Evolutionary conservation across 2,329 filamentous ascomycete genomes (phyloP).

Genomic region (Clarireedia hainanense): DNA sequence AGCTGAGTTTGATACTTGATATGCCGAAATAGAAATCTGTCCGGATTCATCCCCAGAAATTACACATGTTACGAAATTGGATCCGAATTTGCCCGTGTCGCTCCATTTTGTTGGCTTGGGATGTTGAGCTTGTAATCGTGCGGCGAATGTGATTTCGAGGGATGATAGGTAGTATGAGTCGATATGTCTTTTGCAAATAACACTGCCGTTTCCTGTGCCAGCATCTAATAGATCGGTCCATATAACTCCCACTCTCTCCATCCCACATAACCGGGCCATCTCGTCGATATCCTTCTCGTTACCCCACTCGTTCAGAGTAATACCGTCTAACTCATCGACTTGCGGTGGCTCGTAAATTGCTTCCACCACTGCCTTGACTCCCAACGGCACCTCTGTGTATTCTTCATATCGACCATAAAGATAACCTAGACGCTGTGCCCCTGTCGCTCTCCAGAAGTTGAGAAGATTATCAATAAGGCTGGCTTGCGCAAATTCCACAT

Average conservation of each 20-base stretch:
- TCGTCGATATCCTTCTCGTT: slow-evolving; percentile 76
- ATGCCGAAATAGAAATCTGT: slow-evolving; percentile 81
- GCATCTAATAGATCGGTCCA: slow-evolving; percentile 88
- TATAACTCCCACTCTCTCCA: slow-evolving; percentile 85
- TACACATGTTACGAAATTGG: slow-evolving; percentile 94
- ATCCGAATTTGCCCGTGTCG: slow-evolving; percentile 87
- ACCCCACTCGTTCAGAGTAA: slow-evolving; percentile 77
- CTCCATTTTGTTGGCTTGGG: slow-evolving; percentile 95
- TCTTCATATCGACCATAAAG: slow-evolving; percentile 87
- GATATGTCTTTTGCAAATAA: slow-evolving; percentile 89
- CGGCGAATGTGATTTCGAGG: slow-evolving; percentile 82
- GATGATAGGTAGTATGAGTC: slow-evolving; percentile 90
- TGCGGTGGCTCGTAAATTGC: slow-evolving; percentile 97
- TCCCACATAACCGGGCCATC: slow-evolving; percentile 71
- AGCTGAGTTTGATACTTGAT: slow-evolving; percentile 90
- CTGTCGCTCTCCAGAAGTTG: slow-evolving; percentile 84
- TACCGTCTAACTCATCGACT: slow-evolving; percentile 77
- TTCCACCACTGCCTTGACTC: slow-evolving; percentile 91
- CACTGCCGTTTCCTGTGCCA: slow-evolving; percentile 72
- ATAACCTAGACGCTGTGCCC: slow-evolving; percentile 77
- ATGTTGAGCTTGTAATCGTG: slow-evolving; percentile 78
- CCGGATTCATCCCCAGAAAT: slow-evolving; percentile 88
- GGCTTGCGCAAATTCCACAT: slow-evolving; percentile 89
- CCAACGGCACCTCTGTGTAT: slow-evolving; percentile 86
- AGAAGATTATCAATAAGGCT: slow-evolving; percentile 83